Evolutionary conservation across 495 filamentous ascomycete genomes (phyloP), one percentile per base, ranked within the genome.

Genomic region (Pseudomonodictys pantanalensis): DNA sequence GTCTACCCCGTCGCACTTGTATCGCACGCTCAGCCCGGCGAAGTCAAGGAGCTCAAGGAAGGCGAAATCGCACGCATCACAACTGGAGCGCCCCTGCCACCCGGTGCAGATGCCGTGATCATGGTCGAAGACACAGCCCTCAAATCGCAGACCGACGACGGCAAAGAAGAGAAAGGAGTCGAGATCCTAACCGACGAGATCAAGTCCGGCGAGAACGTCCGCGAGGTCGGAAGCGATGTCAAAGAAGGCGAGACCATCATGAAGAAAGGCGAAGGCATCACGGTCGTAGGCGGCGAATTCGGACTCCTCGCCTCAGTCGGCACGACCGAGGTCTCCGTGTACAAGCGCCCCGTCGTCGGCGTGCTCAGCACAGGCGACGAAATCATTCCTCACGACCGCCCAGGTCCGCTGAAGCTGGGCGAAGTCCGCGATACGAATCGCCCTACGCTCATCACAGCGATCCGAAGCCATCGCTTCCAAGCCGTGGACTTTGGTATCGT

Each of bases 41-140:
- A 75, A 25, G 73, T 81, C 20, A 63, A 80, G 22, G 76, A 79
- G 10, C 75, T 96, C 23, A 76, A 85, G 39, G 77, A 78, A 41
- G 92, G 92, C 0, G 81, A 91, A 58, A 86, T 97, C 32, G 84
- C 95, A 8, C 76, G 93, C 26, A 96, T 97, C 60, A 97, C 93
- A 1, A 98, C 93, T 0, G 93, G 93, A 0, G 93, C 95, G 3
- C 92, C 93, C 11, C 76, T 98, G 1, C 93, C 95, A 3, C 83
- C 85, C 0, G 90, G 92, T 3, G 90, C 93, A 11, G 96, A 88
- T 35, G 85, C 91, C 2, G 92, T 97, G 15, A 87, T 96, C 20
- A 98, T 97, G 95, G 93, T 97, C 2, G 93, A 98, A 75, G 93
- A 97, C 67, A 97, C 93, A 0, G 74, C 83, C 1, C 72, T 97